Base-by-base conservation (phyloP, 176 grass and related monocot species). In the Coix lacrymajobi region DNA sequence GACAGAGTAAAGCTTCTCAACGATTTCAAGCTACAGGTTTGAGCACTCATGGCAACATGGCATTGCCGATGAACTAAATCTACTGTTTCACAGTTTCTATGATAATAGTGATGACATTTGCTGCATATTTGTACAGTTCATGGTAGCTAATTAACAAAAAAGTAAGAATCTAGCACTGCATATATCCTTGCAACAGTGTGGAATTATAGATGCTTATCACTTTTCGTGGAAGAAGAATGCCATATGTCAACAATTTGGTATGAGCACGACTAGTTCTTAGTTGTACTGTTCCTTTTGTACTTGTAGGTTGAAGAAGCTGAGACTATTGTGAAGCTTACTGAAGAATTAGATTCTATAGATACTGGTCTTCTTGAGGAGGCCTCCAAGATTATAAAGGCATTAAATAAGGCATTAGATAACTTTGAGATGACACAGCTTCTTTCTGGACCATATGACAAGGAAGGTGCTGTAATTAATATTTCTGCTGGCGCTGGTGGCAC, bases 371-470 rank as follows among this genome's bases (percentile, higher is more conserved):
- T 98, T 86, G 79, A 95, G 33, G 96, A 98, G 76, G 96, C 92
- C 19, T 90, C 84, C 31, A 95, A 91, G 62, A 98, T 92, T 66
- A 98, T 95, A 86, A 89, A 77, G 83, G 70, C 83, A 62, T 78
- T 98, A 63, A 95, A 85, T 61, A 98, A 95, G 67, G 85, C 86
- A 88, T 64, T 98, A 51, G 92, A 93, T 85, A 90, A 76, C 30
- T 95, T 89, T 91, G 96, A 98, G 83, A 84, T 98, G 85, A 87
- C 90, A 38, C 85, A 91, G 40, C 92, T 98, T 98, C 92, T 98
- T 90, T 95, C 96, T 80, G 96, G 96, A 33, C 96, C 92, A 65
- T 98, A 98, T 83, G 96, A 98, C 77, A 98, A 95, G 80, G 96
- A 98, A 92, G 89, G 96, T 24, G 96, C 91, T 44, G 91, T 95